phyloP scores from a whole-genome alignment of 2,329 filamentous ascomycete genomes.

The Colletotrichum sp. region DNA sequence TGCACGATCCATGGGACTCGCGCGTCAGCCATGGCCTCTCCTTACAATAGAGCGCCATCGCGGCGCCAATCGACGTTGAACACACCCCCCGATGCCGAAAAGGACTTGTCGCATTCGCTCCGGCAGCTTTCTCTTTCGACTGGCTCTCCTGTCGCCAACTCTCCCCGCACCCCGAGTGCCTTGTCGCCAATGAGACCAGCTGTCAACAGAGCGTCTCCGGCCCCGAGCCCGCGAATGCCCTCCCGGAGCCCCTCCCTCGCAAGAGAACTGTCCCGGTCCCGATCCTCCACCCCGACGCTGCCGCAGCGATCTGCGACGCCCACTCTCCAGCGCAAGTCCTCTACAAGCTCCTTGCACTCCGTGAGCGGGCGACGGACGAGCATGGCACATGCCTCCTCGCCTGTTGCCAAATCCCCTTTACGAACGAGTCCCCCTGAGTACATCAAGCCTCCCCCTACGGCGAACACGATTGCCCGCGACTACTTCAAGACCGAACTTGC shows the following conservation, averaged over 20 bases:
- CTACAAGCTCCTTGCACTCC: constrained; percentile 62
- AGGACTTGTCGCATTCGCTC: constrained; percentile 45
- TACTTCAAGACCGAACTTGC: constrained; percentile 75
- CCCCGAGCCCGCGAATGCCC: constrained; percentile 40
- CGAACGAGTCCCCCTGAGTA: constrained; percentile 37
- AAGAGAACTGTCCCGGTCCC: constrained; percentile 45
- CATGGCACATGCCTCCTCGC: constrained; percentile 49
- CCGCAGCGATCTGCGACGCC: constrained; percentile 49
- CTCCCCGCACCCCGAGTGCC: constrained; percentile 31
- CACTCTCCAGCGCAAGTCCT: constrained; percentile 59
- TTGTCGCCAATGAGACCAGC: constrained; percentile 41
- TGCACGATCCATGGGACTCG: constrained; percentile 3
- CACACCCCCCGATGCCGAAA: constrained; percentile 32
- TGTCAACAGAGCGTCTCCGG: constrained; percentile 40
- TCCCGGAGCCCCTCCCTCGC: constrained; percentile 49
- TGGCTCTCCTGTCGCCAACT: constrained; percentile 28
- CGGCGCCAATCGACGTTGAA: constrained; percentile 37
- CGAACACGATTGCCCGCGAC: constrained; percentile 65
- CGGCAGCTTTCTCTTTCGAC: constrained; percentile 49
- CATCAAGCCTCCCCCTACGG: constrained; percentile 48
- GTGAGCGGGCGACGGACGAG: constrained; percentile 55
- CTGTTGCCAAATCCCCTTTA: constrained; percentile 44
- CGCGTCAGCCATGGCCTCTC: constrained; percentile 15
- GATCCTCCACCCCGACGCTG: constrained; percentile 51
- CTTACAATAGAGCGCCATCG: constrained; percentile 25